A percentile compares a stretch with the other conserved stretches of the same genome.
Evolutionary conservation across 2,329 filamentous ascomycete species (phyloP).

Genomic region (Parastagonospora nodorum): DNA sequence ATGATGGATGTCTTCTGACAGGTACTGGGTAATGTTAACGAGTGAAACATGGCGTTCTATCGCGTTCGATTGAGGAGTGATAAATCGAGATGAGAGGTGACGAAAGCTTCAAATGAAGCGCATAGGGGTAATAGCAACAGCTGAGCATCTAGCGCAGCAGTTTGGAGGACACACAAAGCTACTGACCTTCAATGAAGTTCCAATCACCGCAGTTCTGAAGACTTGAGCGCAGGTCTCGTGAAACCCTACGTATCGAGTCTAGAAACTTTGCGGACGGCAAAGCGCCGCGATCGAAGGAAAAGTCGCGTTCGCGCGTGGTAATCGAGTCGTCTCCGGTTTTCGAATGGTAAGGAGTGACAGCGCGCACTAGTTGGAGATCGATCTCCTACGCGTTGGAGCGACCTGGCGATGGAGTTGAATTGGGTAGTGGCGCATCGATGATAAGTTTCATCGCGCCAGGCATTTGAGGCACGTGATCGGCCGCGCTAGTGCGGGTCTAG

Average conservation of each 20-base stretch:
- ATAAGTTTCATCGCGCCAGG: slow-evolving; percentile 29
- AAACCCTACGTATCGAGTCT: slow-evolving; percentile 15
- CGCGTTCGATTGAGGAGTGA: background rate
- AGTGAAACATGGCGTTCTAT: background rate
- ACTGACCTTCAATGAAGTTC: background rate
- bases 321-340: slow-evolving; percentile 11
- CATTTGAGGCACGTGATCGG: slow-evolving; percentile 10
- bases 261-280: slow-evolving; percentile 32
- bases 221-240: background rate
- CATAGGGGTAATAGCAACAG: background rate
- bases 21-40: background rate
- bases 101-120: background rate
- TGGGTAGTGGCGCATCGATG: slow-evolving; percentile 29
- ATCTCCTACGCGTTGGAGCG: slow-evolving; percentile 35
- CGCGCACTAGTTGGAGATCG: slow-evolving; percentile 25
- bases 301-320: slow-evolving; percentile 31
- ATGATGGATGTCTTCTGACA: slow-evolving; percentile 15
- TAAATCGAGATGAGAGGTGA: background rate
- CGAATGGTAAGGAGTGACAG: slow-evolving; percentile 14
- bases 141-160: too few relatives aligned
- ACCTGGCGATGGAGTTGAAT: slow-evolving; percentile 30
- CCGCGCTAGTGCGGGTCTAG: background rate
- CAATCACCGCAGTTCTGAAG: background rate
- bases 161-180: too few relatives aligned
- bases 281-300: slow-evolving; percentile 22